Base-by-base conservation (phyloP, 495 filamentous ascomycete species). In the Talaromyces thailandensis region DNA sequence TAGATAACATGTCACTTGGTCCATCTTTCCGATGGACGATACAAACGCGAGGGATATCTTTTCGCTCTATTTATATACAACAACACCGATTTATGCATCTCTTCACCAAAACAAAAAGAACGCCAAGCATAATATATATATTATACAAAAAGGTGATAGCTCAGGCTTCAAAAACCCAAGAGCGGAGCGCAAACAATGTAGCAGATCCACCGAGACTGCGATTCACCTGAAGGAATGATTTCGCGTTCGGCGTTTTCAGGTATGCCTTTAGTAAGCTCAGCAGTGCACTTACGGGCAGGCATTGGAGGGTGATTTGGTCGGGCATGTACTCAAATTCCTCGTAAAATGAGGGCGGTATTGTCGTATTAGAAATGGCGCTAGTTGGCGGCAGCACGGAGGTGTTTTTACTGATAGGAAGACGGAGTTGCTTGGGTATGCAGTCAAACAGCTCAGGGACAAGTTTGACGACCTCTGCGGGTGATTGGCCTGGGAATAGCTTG, bases 391-490 rank as follows among this genome's bases (percentile, higher is more conserved):
- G 31, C 31, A 43, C 56, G 1, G 35, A 25, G 55, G 55, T 29
- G n/a, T 48, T 18, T 23, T 48, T 23, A 6, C 21, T 25, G 25
- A n/a, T 26, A 60, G 35, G 23, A n/a, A 7, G 21, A 57, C 40
- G 29, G 28, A 63, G 40, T 9, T 50, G 53, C 25, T 48, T 51
- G n/a, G 62, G 53, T 14, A 62, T 62, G 23, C 23, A 56, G 4
- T 23, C 40, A 18, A 62, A 62, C 1, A 80, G 68, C 14, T 63
- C 64, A 1, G 77, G 77, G 55, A 77, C 64, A 7, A 64, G 52
- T 8, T 67, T 63, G 61, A 80, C 66, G 23, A 77, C 23, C 2
- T 76, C 69, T 40, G 74, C 73, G 43, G 60, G 62, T 1, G 68
- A 40, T 26, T 64, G 65, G 0, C 28, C 26, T 6, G 73, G 71